Evolutionary conservation across 495 filamentous ascomycete genomes (phyloP), one percentile per base, ranked within the genome.

Genomic region (Letharia columbiana): DNA sequence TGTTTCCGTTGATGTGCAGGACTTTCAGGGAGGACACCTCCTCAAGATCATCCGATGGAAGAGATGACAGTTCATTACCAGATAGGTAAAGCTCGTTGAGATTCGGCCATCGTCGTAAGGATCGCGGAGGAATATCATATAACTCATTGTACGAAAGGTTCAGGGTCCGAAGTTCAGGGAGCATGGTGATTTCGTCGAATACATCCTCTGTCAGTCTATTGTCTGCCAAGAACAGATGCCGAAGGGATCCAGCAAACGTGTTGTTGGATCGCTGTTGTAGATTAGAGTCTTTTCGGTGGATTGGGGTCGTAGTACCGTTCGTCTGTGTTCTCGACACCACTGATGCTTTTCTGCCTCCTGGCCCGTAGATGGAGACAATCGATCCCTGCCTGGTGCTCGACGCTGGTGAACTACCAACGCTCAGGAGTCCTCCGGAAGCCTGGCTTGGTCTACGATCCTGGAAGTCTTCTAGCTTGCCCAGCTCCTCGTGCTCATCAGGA

Each of bases 141-240:
- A 99, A 78, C 62, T 91, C 87, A 70, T 99, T 99, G 74, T 97
- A 97, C 0, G 92, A 96, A 28, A 99, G 79, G 69, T 99, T 99
- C 59, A 99, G 80, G 52, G 96, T 81, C 18, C 94, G 86, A 60
- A 99, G 76, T 73, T 97, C 95, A 2, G 87, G 81, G 17, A 99
- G 84, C 35, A 91, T 80, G 0, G 84, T 87, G 41, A 98, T 80
- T 72, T 97, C 90, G 67, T 96, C 91, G 71, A 97, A 96, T 4
- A 94, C 87, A 67, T 98, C 94, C 71, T 98, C 94, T 60, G 91
- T 88, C 15, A 99, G 79, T 66, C 91, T 83, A 72, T 99, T 99
- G 73, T 99, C 94, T 9, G 94, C 95, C 60, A 99, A 81, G 69
- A 88, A 91, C 2, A 99, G 77, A 71, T 94, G 86, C 63, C 87